These are phyloP conservation scores for Paraglomus occultum DNA, from an alignment of 192 early-diverging fungal genomes.

Conservation along the genomic window DNA sequence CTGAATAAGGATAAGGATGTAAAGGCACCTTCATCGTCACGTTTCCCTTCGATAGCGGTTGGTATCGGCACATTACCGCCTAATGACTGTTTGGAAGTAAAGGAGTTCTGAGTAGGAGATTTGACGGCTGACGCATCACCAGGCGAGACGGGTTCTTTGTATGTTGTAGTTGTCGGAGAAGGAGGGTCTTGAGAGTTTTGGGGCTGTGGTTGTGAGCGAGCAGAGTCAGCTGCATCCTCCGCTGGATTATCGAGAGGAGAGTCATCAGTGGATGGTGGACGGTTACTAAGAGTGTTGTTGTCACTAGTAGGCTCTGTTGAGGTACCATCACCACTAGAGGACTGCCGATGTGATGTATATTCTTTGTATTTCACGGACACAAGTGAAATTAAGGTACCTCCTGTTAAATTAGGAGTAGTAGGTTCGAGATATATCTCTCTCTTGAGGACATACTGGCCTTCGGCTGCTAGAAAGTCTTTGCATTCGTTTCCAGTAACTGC, in stretches of 20 bases:
- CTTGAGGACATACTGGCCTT: constrained; percentile 47
- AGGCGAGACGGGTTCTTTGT: constrained; percentile 16
- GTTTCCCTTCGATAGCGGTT: constrained; percentile 26
- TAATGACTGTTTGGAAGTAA: constrained; percentile 20
- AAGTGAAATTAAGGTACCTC: constrained; percentile 49
- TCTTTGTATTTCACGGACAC: constrained; percentile 62
- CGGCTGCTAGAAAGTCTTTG: constrained; percentile 48
- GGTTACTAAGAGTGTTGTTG: constrained; percentile 33
- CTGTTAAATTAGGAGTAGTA: constrained; percentile 43
- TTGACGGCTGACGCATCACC: neutral
- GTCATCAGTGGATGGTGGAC: constrained; percentile 33
- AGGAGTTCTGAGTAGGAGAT: constrained; percentile 12
- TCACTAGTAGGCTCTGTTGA: constrained; percentile 8
- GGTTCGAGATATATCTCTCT: constrained; percentile 50
- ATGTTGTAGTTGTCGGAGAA: constrained; percentile 31
- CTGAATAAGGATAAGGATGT: constrained; percentile 38
- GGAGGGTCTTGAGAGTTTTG: constrained; percentile 3
- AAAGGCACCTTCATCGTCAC: constrained; percentile 31
- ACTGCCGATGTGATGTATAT: constrained; percentile 30
- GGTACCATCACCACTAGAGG: neutral
- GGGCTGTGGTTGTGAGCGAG: constrained; percentile 22
- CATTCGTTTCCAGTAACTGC: constrained; percentile 30
- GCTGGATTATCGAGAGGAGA: constrained; percentile 35
- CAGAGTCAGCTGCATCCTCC: constrained; percentile 34
- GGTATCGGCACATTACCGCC: constrained; percentile 31